Evolutionary conservation across 495 filamentous ascomycete species (phyloP).

Genomic region (Penicillium lividum): DNA sequence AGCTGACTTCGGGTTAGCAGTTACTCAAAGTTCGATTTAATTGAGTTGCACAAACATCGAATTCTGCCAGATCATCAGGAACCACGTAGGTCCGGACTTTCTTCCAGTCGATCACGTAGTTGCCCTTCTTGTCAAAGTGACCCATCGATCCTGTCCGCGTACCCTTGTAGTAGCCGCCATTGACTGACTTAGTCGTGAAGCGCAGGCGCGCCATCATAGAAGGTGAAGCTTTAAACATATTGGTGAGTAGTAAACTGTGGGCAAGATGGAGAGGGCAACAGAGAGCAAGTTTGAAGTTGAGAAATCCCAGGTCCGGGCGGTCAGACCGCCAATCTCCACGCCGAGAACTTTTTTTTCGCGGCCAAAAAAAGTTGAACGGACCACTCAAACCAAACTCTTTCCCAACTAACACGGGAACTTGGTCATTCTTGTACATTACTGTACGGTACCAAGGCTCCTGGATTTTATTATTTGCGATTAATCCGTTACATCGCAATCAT

Average conservation of each 20-base stretch:
- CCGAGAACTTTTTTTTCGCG: constrained; percentile 45
- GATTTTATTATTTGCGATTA: constrained; percentile 11
- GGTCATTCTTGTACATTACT: constrained; percentile 10
- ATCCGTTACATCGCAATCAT: constrained; percentile 43
- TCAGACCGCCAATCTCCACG: constrained; percentile 37
- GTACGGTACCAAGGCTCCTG: constrained; percentile 4
- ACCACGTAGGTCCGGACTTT: constrained; percentile 92
- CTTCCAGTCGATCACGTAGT: constrained; percentile 75
- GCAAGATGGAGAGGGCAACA: not conserved
- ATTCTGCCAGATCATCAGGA: constrained; percentile 63
- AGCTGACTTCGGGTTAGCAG: constrained; percentile 53
- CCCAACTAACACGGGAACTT: not conserved
- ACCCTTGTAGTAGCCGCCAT: constrained; percentile 96
- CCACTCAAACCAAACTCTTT: constrained; percentile 17
- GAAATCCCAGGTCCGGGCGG: constrained; percentile 26
- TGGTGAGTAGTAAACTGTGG: constrained; percentile 12
- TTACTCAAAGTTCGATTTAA: not conserved
- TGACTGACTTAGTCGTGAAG: constrained; percentile 89
- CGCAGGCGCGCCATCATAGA: constrained; percentile 66
- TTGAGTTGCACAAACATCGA: constrained; percentile 60
- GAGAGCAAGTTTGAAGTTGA: constrained; percentile 3
- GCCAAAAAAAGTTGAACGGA: constrained; percentile 33
- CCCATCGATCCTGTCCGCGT: constrained; percentile 86
- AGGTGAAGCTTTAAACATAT: constrained; percentile 69
- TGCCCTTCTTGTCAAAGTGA: constrained; percentile 78